Evolutionary conservation across 1,139 yeast genomes (phyloP), one percentile per base, ranked within the genome.

Genomic region (Suhomyces choctaworum): DNA sequence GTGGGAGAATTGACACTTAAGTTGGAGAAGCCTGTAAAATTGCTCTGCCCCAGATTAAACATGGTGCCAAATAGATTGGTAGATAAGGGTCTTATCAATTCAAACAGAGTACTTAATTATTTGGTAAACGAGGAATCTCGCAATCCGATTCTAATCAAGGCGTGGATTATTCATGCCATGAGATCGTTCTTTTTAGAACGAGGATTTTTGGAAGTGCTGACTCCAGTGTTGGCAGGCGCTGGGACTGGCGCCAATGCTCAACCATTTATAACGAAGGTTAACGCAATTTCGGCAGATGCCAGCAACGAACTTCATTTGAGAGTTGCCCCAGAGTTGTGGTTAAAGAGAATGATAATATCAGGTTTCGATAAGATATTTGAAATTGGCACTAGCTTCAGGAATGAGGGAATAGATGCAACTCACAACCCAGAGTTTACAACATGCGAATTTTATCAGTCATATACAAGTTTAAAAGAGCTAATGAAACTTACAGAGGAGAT

Each of bases 351-450:
- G 39, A 76, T 89, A 2, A 79, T 90, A 27, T 72, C 86, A 4
- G 98, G 98, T 2, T 79, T 90, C 51, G 96, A 89, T 45, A 78
- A 75, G 47, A 81, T 92, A 5, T 92, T 79, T 60, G 98, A 92
- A 54, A 77, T 92, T 31, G 97, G 97, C 0, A 76, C 76, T 37
- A 81, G 76, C 32, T 92, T 90, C 57, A 70, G 98, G 45, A 92
- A 92, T 53, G 98, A 92, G 61, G 97, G 97, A 4, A 72, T 90
- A 29, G 97, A 92, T 56, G 73, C 82, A 39, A 87, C 96, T 1
- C 98, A 92, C 57, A 92, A 92, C 64, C 97, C 97, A 0, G 98
- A 92, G 58, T 92, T 90, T 54, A 82, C 96, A 11, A 80, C 92
- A 9, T 89, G 97, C 64, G 98, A 92, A 60, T 89, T 90, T 54